Base-by-base conservation (phyloP, 176 grass and related monocot genomes). In the Aegilops bicornis region DNA sequence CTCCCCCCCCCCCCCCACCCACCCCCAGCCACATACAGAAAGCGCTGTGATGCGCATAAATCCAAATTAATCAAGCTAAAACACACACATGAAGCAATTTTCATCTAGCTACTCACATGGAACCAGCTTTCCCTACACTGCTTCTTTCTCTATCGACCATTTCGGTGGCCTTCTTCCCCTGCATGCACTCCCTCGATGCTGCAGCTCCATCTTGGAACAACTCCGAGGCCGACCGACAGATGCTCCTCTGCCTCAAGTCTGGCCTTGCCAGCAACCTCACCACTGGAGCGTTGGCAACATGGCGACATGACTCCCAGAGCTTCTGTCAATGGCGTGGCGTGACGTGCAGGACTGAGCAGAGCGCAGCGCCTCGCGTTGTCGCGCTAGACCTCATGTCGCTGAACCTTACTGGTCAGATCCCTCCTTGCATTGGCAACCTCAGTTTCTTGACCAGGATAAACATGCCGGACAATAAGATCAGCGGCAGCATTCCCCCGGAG, bases 321-420 rank as follows among this genome's bases (percentile, higher is more conserved):
- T 85, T 79, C 66, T 92, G 86, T n/a, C 24, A 23, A 47, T 89
- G 90, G 90, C 48, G 20, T 13, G 82, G 86, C 0, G 86, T 92
- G 22, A 64, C 48, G 4, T 91, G 86, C 70, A 9, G 13, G 1
- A 47, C 47, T 2, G 4, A 20, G 64, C 37, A 24, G 47, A 23
- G 36, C 16, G 15, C 40, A 30, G 20, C 73, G 16, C 8, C 92
- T 94, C 12, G 4, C 1, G 71, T 74, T 74, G 23, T 47, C 0
- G 71, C 71, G 0, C 71, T 74, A 47, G 39, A 74, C 71, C 71
- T 74, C n/a, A 6, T 14, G 24, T 74, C 23, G 12, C 71, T 74
- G 23, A 74, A 74, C 71, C 40, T 74, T 23, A 27, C n/a, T 0
- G 71, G 71, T 47, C n/a, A 7, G n/a, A 22, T 74, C 2, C 71